Conservation (phyloP, 2,329 filamentous ascomycete genomes). For the Verticillium isaacii region DNA sequence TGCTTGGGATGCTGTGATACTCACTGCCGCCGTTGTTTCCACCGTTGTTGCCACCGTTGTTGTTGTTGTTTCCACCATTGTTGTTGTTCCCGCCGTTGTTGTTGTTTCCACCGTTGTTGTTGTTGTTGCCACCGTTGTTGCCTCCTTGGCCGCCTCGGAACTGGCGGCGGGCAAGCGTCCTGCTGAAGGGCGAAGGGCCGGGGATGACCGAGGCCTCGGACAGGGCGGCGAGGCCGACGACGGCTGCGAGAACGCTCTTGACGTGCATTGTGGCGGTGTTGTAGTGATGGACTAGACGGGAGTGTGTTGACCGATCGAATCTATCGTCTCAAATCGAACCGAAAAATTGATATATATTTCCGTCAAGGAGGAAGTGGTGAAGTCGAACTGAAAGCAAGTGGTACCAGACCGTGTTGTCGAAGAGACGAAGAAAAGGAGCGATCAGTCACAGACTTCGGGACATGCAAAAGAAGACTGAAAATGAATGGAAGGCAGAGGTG, state of each 20-base stretch:
- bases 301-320: not conserved
- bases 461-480: conserved; percentile 24
- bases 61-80: conserved; percentile 6
- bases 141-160: conserved; percentile 16
- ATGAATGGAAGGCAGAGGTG: conserved; percentile 40
- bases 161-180: conserved; percentile 36
- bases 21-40: conserved; percentile 19
- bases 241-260: conserved; percentile 40
- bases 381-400: conserved; percentile 24
- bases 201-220: conserved; percentile 39
- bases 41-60: conserved; percentile 14
- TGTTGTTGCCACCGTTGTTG: conserved; percentile 5
- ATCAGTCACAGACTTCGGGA: conserved; percentile 38
- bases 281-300: not conserved
- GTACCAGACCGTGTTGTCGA: conserved; percentile 45
- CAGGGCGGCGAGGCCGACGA: conserved; percentile 41
- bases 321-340: conserved; percentile 4
- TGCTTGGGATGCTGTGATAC: conserved; percentile 9
- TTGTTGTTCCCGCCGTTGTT: conserved; percentile 16
- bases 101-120: conserved; percentile 14
- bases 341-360: conserved; percentile 8
- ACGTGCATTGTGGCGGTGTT: conserved; percentile 42
- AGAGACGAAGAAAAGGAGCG: conserved; percentile 31
- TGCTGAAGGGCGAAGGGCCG: conserved; percentile 29
- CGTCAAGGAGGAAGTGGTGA: conserved; percentile 1